Percentiles rank a stretch among this genome's conserved stretches.
Evolutionary conservation across 176 grass and related monocot genomes (phyloP).

Genomic region (Carex pumila): DNA sequence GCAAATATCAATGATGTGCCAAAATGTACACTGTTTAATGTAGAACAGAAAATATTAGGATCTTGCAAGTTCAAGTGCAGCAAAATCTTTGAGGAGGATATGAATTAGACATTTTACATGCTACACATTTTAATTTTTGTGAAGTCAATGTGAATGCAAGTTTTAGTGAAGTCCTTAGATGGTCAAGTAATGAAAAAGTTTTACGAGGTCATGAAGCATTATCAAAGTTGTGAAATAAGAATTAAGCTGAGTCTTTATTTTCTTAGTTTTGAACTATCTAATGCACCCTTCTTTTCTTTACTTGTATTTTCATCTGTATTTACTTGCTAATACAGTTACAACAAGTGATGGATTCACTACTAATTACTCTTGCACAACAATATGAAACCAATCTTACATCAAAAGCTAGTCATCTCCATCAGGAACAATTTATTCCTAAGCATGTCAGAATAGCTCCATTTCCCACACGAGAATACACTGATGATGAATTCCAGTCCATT

Average conservation of each 20-base stretch:
- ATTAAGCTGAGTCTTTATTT: background rate
- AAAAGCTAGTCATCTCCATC: background rate
- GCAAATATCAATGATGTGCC: background rate
- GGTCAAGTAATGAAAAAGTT: background rate
- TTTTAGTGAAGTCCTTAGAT: background rate
- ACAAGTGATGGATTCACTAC: constrained; percentile 39
- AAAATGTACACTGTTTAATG: background rate
- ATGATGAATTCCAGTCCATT: constrained; percentile 51
- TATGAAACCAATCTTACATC: constrained; percentile 17
- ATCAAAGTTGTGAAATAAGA: background rate
- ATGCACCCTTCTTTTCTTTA: background rate
- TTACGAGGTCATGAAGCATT: background rate
- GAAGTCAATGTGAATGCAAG: background rate
- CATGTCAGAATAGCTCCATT: constrained; percentile 41
- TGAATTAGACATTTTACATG: background rate
- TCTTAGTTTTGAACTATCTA: background rate
- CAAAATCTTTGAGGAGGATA: background rate
- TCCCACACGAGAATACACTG: constrained; percentile 46
- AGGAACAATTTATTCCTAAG: constrained; percentile 23
- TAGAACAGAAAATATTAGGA: background rate
- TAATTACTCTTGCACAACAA: constrained; percentile 35
- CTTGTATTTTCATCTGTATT: background rate
- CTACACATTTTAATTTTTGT: background rate
- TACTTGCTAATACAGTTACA: constrained; percentile 30
- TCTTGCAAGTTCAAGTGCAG: background rate